phyloP scores from a whole-genome alignment of 1,284 basidiomycete genomes.

The Cryptococcus sp. region DNA sequence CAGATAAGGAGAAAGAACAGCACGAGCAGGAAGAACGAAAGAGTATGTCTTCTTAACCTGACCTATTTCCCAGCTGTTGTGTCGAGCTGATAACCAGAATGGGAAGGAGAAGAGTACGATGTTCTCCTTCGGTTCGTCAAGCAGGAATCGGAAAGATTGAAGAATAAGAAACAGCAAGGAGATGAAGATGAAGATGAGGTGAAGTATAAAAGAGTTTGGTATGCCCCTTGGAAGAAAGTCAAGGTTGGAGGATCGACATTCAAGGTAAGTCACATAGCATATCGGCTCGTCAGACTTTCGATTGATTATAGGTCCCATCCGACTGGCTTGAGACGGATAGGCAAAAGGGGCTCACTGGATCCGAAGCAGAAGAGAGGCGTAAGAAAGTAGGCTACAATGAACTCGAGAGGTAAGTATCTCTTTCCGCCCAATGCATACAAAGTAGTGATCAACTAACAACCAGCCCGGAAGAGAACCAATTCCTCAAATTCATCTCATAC shows the following conservation, averaged over 20 bases:
- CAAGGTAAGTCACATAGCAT: conserved; percentile 23
- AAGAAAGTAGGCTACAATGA: conserved; percentile 52
- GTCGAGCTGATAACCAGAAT: conserved; percentile 13
- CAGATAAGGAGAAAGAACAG: conserved; percentile 23
- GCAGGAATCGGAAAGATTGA: conserved; percentile 27
- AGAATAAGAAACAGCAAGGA: conserved; percentile 18
- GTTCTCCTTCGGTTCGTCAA: conserved; percentile 40
- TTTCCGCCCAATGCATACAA: conserved; percentile 5
- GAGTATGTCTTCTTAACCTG: conserved; percentile 16
- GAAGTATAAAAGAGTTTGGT: conserved; percentile 40
- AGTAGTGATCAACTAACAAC: conserved; percentile 16
- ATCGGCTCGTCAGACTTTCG: neutral
- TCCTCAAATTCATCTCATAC: conserved; percentile 53
- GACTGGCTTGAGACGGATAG: conserved; percentile 54
- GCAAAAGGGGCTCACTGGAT: conserved; percentile 48
- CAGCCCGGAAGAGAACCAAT: conserved; percentile 50
- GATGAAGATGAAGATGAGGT: conserved; percentile 35
- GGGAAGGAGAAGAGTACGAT: conserved; percentile 44
- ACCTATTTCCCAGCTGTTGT: neutral
- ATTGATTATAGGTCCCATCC: conserved; percentile 35
- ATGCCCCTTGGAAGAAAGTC: conserved; percentile 49
- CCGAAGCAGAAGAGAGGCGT: conserved; percentile 47
- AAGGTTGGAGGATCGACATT: conserved; percentile 33
- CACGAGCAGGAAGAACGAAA: conserved; percentile 27
- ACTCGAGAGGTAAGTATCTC: conserved; percentile 47